Evolutionary conservation across 116 monocot genomes (phyloP), one percentile per base, ranked within the genome.

Genomic region (Zostera marina): DNA sequence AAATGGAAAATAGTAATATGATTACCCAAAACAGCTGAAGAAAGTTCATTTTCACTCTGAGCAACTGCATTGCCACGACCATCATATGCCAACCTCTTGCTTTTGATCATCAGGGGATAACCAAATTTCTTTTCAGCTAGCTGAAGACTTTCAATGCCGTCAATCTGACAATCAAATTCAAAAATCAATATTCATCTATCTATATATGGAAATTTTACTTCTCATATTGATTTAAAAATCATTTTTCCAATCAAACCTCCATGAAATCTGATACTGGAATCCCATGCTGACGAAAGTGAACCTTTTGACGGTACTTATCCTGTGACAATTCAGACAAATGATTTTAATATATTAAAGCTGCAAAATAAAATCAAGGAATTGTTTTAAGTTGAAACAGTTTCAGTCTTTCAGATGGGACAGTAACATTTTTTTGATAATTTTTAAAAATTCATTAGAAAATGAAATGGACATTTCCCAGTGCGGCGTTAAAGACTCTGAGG

Each of bases 41-140:
- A 66, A 78, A 96, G 75, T 42, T 82, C 82, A 42, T 96, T 77
- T 72, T 80, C 82, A 68, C 59, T 73, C 23, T 72, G 13, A 67
- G 76, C 88, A 60, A 96, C 77, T 72, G 85, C 88, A 82, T 96
- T 96, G 7, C 94, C 94, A 45, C 94, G 75, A 22, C 94, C 94
- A 78, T 96, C 94, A 70, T 96, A 88, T 54, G 94, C 88, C 59
- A 88, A 68, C 38, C 73, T 79, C 63, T 61, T 96, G 64, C 89
- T 82, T 82, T 96, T 96, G 53, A 96, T 74, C 94, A 96, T 96
- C 42, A 96, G 24, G 56, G 94, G 94, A 69, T 85, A 96, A 22
- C 85, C 94, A 80, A 88, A 85, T 43, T 68, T 42, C 56, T 85
- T 72, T 6, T 82, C 82, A 63, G 77, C 88, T 74, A 72, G 70